These are phyloP conservation scores for Suhomyces bolitotheri DNA, from an alignment of 1,139 yeast genomes.

Conservation along the genomic window DNA sequence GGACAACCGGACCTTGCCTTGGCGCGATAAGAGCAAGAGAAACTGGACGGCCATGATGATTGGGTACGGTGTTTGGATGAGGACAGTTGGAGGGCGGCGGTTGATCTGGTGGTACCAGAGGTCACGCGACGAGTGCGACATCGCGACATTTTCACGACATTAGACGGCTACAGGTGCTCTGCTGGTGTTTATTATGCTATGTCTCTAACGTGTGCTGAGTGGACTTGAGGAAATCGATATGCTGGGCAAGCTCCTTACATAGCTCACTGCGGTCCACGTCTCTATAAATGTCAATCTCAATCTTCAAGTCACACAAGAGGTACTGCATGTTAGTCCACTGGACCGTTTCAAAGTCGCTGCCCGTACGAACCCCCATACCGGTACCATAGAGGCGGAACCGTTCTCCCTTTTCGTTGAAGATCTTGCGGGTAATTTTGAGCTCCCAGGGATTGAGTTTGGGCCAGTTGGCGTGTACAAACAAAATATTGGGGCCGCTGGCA, in stretches of 20 bases:
- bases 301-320: slow-evolving; percentile 54
- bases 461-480: slow-evolving; percentile 67
- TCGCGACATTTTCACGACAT: too few species aligned
- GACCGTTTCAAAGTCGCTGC: slow-evolving; percentile 59
- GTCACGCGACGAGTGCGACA: too few species aligned
- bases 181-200: background rate
- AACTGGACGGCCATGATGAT: slow-evolving; percentile 82
- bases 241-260: slow-evolving; percentile 51
- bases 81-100: background rate
- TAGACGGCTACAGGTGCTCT: too few species aligned
- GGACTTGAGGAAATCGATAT: slow-evolving; percentile 40
- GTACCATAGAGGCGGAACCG: slow-evolving; percentile 56
- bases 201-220: slow-evolving; percentile 26
- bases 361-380: slow-evolving; percentile 50
- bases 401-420: slow-evolving; percentile 44
- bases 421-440: slow-evolving; percentile 41
- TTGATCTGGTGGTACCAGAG: background rate
- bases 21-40: slow-evolving; percentile 80
- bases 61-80: background rate
- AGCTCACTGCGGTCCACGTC: slow-evolving; percentile 45
- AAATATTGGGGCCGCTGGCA: slow-evolving; percentile 36
- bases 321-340: slow-evolving; percentile 63
- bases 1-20: slow-evolving; percentile 89
- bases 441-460: slow-evolving; percentile 65
- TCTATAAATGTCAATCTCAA: slow-evolving; percentile 47